Conservation (phyloP, 2,329 filamentous ascomycete species). For the Dactylonectria estremocensis region DNA sequence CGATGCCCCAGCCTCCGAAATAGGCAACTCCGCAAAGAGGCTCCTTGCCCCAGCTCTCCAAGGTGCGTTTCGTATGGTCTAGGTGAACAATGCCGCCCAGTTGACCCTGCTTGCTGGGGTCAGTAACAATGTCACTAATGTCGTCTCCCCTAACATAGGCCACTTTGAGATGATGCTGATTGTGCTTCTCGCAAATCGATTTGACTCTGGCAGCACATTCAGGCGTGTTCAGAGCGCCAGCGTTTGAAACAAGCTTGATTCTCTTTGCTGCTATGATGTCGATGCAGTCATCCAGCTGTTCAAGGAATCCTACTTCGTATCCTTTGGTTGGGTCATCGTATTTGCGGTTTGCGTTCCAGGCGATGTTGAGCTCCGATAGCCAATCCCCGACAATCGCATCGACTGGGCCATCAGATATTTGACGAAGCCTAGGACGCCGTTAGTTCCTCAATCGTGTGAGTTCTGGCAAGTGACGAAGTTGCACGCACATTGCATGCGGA, state of each 20-base stretch:
- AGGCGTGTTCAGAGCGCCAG: slow-evolving; percentile 20
- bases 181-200: slow-evolving; percentile 13
- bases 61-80: slow-evolving; percentile 10
- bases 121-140: slow-evolving; percentile 6
- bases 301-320: slow-evolving; percentile 18
- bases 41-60: slow-evolving; percentile 5
- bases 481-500: slow-evolving; percentile 23
- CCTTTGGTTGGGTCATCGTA: slow-evolving; percentile 20
- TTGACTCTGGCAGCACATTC: slow-evolving; percentile 8
- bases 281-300: slow-evolving; percentile 19
- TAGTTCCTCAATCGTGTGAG: too few species aligned
- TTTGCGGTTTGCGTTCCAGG: slow-evolving; percentile 23
- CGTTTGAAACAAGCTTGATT: slow-evolving; percentile 18
- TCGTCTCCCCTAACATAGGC: slow-evolving; percentile 18
- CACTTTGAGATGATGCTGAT: slow-evolving; percentile 11
- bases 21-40: slow-evolving; percentile 23
- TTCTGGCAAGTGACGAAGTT: not conserved
- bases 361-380: slow-evolving; percentile 23
- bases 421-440: slow-evolving; percentile 4
- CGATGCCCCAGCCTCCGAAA: slow-evolving; percentile 25
- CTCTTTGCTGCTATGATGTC: slow-evolving; percentile 13
- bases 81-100: slow-evolving; percentile 22
- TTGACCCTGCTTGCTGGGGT: not conserved
- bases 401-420: slow-evolving; percentile 12
- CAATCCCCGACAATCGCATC: slow-evolving; percentile 22